Base-by-base conservation (phyloP, 1,139 yeast genomes). In the Waltiozyma sp. region DNA sequence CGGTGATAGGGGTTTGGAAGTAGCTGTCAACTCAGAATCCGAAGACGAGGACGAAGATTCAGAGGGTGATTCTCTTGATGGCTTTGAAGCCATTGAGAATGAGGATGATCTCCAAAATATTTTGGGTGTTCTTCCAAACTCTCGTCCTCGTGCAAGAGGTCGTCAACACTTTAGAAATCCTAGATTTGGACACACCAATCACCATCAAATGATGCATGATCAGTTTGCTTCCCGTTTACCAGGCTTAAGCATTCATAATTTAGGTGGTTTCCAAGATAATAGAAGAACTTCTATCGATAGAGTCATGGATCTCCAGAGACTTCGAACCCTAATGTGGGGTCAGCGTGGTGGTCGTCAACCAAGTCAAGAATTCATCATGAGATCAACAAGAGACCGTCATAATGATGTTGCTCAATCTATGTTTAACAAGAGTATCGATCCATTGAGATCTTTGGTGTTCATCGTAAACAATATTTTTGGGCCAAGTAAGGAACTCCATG, bases 371-470 rank as follows among this genome's bases (percentile, higher is more conserved):
- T 19, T 35, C 10, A n/a, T 15, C 38, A 9, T 37, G 13, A 37
- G 23, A 46, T 43, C 49, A 5, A 53, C 57, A 1, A 49, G 47
- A 13, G 82, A 81, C 44, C 70, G 95, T 51, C 87, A 95, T 94
- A 63, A 63, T 37, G 87, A 83, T 41, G 68, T 75, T 10, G 64
- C 73, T 42, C 64, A 68, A 35, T 63, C 75, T 61, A 73, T 75
- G 49, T 71, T 70, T 50, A 70, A 69, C 15, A 66, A 66, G 33
- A 63, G 63, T 15, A 63, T 62, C 38, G 70, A 69, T 24, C 61
- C 71, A 9, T 53, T 65, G 44, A 64, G 77, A 43, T 62, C 76
- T n/a, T 56, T 73, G 18, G 75, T 79, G 0, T 62, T 65, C 0
- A 70, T 85, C 36, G 60, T 80, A 24, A 73, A 74, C 46, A 60